Percentiles rank a stretch among this genome's conserved stretches.
Evolutionary conservation across 495 filamentous ascomycete species (phyloP).

Genomic region (Viridothelium virens): DNA sequence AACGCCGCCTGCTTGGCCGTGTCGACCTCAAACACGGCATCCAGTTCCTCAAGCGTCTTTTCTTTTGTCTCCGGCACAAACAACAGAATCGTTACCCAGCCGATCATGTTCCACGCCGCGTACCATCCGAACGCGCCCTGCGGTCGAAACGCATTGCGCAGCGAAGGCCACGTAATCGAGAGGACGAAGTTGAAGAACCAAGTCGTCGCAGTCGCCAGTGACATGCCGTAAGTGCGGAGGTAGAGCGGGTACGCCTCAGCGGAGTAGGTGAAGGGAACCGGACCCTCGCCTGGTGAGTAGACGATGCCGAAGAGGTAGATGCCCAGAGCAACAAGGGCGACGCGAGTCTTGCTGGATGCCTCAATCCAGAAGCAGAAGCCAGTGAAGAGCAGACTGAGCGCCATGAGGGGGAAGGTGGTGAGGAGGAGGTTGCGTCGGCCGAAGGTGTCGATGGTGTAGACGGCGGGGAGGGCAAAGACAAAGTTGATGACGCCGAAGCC

Average conservation of each 20-base stretch:
- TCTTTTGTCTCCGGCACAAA: constrained; percentile 76
- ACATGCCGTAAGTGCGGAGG: constrained; percentile 24
- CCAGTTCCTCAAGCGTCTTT: constrained; percentile 53
- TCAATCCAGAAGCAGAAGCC: constrained; percentile 66
- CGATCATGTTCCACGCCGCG: constrained; percentile 48
- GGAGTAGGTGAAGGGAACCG: constrained; percentile 77
- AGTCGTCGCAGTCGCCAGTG: constrained; percentile 54
- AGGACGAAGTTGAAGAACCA: constrained; percentile 66
- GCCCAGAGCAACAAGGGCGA: constrained; percentile 52
- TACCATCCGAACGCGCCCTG: constrained; percentile 58
- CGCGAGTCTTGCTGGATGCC: constrained; percentile 41
- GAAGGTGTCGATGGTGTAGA: constrained; percentile 80
- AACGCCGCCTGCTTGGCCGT: constrained; percentile 20
- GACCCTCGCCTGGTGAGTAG: constrained; percentile 74
- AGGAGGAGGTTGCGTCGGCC: constrained; percentile 69
- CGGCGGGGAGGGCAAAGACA: constrained; percentile 72
- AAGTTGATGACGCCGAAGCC: constrained; percentile 80
- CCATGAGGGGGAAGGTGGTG: constrained; percentile 82
- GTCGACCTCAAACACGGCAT: constrained; percentile 26
- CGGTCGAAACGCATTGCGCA: constrained; percentile 46
- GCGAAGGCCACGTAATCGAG: constrained; percentile 56
- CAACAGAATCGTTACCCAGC: constrained; percentile 63
- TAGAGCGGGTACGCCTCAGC: constrained; percentile 68
- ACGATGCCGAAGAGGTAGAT: constrained; percentile 69
- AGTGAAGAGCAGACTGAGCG: constrained; percentile 64